Conservation (phyloP, 352 stramenopile species). For the Globisporangium irregulare region DNA sequence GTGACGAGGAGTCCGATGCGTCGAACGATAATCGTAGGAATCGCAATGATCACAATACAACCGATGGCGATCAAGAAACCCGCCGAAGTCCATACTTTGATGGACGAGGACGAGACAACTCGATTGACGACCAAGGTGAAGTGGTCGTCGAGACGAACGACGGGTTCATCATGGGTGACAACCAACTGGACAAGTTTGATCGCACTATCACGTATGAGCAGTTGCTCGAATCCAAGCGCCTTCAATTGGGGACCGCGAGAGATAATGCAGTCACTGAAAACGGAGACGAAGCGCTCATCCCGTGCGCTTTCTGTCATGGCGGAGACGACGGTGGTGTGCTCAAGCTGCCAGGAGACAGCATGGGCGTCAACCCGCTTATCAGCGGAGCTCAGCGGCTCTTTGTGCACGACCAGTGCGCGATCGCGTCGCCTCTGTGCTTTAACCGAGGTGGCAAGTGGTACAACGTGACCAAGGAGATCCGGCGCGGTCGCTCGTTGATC, state of each 20-base stretch:
- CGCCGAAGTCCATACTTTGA: conserved; percentile 18
- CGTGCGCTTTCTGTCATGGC: conserved; percentile 76
- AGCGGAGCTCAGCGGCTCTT: conserved; percentile 70
- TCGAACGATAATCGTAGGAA: not conserved
- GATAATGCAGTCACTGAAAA: conserved; percentile 25
- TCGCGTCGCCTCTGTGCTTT: conserved; percentile 82
- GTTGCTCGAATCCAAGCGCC: conserved; percentile 57
- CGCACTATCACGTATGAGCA: conserved; percentile 50
- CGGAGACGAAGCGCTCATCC: conserved; percentile 47
- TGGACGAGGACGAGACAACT: conserved; percentile 10
- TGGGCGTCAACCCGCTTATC: conserved; percentile 72
- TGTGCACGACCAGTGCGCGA: conserved; percentile 84
- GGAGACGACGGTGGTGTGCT: conserved; percentile 70
- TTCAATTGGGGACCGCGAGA: conserved; percentile 28
- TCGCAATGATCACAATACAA: conserved; percentile 4
- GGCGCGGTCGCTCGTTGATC: conserved; percentile 58
- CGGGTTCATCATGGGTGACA: conserved; percentile 78
- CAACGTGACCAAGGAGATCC: conserved; percentile 82
- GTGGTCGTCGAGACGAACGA: conserved; percentile 83
- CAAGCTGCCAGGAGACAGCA: conserved; percentile 71
- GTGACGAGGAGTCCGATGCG: conserved; percentile 10
- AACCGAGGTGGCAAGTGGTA: conserved; percentile 77
- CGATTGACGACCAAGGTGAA: conserved; percentile 27
- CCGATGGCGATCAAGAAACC: conserved; percentile 10
- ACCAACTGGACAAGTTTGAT: conserved; percentile 83